phyloP scores from a whole-genome alignment of 345 rosid genomes.

The Brassica juncea region DNA sequence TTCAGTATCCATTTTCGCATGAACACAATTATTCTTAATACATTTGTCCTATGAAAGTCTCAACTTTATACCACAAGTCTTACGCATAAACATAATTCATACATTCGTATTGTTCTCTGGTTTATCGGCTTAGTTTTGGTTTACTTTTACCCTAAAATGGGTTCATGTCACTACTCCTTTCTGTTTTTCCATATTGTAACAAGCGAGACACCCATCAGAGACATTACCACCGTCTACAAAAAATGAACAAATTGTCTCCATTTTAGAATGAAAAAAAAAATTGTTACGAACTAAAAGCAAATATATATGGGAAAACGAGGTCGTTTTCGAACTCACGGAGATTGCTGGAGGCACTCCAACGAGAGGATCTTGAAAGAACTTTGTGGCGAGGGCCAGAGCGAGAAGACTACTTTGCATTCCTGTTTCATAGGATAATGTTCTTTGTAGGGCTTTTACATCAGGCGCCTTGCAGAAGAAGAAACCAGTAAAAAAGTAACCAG shows the following conservation, averaged over 20 bases:
- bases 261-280: background rate
- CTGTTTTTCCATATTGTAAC: slow-evolving; percentile 73
- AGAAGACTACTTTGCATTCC: slow-evolving; percentile 99
- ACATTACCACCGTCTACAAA: slow-evolving; percentile 84
- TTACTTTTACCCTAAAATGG: background rate
- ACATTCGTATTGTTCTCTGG: background rate
- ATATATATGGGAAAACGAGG: background rate
- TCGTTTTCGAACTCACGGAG: slow-evolving; percentile 53
- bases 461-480: slow-evolving; percentile 52
- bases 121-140: background rate
- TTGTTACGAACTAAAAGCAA: background rate
- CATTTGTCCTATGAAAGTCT: background rate
- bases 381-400: slow-evolving; percentile 86
- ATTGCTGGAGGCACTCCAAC: slow-evolving; percentile 96
- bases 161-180: slow-evolving; percentile 37
- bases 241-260: background rate
- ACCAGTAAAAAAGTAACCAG: slow-evolving; percentile 71
- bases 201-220: slow-evolving; percentile 82
- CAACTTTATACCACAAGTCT: background rate
- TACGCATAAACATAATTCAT: background rate
- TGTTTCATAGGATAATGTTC: slow-evolving; percentile 88
- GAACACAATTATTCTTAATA: background rate
- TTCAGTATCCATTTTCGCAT: background rate
- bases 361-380: slow-evolving; percentile 88
- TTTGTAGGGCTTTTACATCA: slow-evolving; percentile 73